Percentiles rank a stretch among this genome's conserved stretches.
These are phyloP conservation scores for Biscogniauxia marginata DNA, from an alignment of 2,329 filamentous ascomycete species.

Conservation along the genomic window DNA sequence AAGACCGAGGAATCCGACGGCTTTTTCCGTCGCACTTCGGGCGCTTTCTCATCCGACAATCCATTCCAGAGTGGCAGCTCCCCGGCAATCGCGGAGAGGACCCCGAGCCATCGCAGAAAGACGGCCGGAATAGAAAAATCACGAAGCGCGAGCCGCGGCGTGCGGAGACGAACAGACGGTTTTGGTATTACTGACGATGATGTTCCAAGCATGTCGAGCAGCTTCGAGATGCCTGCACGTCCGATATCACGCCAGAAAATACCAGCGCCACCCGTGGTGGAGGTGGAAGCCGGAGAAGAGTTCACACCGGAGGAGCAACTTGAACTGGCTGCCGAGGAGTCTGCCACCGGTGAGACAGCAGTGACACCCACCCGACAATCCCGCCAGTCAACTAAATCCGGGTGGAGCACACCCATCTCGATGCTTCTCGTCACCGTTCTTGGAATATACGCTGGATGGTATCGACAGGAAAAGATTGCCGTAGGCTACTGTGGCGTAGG, in stretches of 20 bases:
- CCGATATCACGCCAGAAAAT: constrained; percentile 35
- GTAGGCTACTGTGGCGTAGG: constrained; percentile 93
- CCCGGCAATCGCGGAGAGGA: constrained; percentile 49
- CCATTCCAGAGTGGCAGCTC: constrained; percentile 88
- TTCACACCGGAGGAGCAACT: constrained; percentile 91
- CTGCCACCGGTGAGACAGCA: constrained; percentile 49
- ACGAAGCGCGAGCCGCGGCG: constrained; percentile 40
- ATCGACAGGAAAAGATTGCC: constrained; percentile 91
- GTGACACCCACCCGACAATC: constrained; percentile 39
- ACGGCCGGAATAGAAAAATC: constrained; percentile 42
- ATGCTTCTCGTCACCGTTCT: constrained; percentile 70
- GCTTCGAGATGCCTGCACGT: constrained; percentile 56
- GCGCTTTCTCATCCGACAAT: constrained; percentile 83
- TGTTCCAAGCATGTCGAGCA: constrained; percentile 53
- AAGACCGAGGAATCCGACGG: constrained; percentile 55
- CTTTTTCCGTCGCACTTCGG: constrained; percentile 39
- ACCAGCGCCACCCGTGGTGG: constrained; percentile 29
- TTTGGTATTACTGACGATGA: constrained; percentile 50
- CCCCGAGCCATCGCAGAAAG: constrained; percentile 49
- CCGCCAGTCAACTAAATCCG: constrained; percentile 38
- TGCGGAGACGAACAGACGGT: constrained; percentile 45
- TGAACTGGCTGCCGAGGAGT: constrained; percentile 71
- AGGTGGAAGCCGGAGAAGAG: constrained; percentile 77
- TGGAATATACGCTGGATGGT: constrained; percentile 75
- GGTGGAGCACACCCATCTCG: constrained; percentile 64